Conservation (phyloP, 139 green algal species). For the Chlamydomonas applanata region DNA sequence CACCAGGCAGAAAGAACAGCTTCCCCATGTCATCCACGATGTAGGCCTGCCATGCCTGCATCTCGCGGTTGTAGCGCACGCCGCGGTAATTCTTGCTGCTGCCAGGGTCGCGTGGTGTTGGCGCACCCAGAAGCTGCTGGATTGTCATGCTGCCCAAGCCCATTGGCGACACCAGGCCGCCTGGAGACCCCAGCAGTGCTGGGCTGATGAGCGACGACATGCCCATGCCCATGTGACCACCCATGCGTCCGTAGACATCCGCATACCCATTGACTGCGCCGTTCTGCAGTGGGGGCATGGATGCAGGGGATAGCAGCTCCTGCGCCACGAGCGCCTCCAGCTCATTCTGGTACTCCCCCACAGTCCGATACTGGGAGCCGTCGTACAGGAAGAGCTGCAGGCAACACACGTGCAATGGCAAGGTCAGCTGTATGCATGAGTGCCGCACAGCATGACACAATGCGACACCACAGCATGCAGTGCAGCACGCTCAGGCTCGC, state of each 20-base stretch:
- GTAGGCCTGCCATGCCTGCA: constrained; percentile 13
- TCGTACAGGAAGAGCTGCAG: constrained; percentile 26
- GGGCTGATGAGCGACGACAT: constrained; percentile 4
- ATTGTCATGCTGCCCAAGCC: constrained; percentile 16
- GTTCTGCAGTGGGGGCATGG: not conserved
- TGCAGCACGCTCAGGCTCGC: not conserved
- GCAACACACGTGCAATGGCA: no score
- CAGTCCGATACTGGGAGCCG: constrained; percentile 12
- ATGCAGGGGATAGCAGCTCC: constrained; percentile 32
- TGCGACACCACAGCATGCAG: not conserved
- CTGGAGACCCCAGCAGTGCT: constrained; percentile 1
- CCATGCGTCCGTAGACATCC: not conserved
- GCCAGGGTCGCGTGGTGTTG: constrained; percentile 6
- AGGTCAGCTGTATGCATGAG: no score
- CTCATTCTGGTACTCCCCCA: constrained; percentile 40
- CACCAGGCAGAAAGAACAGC: constrained; percentile 8
- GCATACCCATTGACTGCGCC: not conserved
- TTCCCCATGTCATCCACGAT: not conserved
- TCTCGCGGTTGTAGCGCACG: constrained; percentile 17
- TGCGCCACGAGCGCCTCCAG: constrained; percentile 41
- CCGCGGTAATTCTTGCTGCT: constrained; percentile 2
- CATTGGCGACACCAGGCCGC: constrained; percentile 9
- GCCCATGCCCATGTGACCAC: not conserved
- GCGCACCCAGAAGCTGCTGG: constrained; percentile 1
- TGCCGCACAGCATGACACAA: no score